Conservation (phyloP, 2,329 filamentous ascomycete species). For the Diaporthe helianthi region DNA sequence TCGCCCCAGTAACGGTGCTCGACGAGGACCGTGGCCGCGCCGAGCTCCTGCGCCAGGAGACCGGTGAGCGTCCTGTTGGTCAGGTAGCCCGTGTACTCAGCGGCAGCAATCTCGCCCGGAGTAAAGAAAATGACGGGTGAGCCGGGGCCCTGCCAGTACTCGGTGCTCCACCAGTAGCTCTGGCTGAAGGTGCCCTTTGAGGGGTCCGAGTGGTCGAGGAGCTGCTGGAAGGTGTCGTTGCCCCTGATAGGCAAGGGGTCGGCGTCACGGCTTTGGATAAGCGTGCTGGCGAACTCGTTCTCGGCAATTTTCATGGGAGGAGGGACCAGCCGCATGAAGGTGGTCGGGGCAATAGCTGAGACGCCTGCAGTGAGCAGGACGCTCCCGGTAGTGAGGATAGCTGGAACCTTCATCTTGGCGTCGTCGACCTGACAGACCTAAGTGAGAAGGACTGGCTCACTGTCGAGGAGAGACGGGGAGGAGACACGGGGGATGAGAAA, state of each 20-base stretch:
- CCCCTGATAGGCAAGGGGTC: conserved; percentile 36
- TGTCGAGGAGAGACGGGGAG: neutral
- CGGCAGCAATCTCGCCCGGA: conserved; percentile 48
- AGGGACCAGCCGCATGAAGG: conserved; percentile 32
- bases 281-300: conserved; percentile 25
- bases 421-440: neutral
- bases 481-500: too few species aligned
- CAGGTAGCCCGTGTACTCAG: conserved; percentile 49
- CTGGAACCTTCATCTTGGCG: conserved; percentile 41
- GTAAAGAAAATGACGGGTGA: conserved; percentile 50
- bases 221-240: conserved; percentile 48
- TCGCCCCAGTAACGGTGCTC: conserved; percentile 54
- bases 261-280: conserved; percentile 29
- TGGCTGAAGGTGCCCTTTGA: conserved; percentile 50
- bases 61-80: conserved; percentile 50
- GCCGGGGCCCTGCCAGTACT: conserved; percentile 50
- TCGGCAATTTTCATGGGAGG: conserved; percentile 40
- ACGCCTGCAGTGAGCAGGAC: conserved; percentile 40
- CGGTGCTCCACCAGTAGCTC: conserved; percentile 49
- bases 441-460: neutral
- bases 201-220: conserved; percentile 50
- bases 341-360: conserved; percentile 35
- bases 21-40: conserved; percentile 49
- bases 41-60: conserved; percentile 48
- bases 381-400: conserved; percentile 26